Evolutionary conservation across 2,329 filamentous ascomycete genomes (phyloP), one percentile per base, ranked within the genome.

Genomic region (Calonectria honghensis): DNA sequence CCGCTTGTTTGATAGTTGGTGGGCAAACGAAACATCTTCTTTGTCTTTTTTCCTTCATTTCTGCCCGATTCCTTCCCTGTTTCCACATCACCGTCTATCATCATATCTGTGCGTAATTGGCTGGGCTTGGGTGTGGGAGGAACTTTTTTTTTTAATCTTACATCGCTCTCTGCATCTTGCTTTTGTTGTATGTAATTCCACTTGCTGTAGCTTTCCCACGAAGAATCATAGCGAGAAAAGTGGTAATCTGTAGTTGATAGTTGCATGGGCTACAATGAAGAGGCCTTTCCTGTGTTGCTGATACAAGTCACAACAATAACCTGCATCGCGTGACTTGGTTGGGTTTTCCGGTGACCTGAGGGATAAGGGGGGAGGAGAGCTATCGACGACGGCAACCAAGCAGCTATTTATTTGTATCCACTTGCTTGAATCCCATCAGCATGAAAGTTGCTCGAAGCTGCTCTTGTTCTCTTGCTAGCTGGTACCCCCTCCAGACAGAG

Each of bases 1-100:
- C 73, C 68, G 24, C 74, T 77, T 80, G 72, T 80, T 80, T 73
- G 76, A 78, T 80, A 80, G 68, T 77, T 74, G 67, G 70, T 68
- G 37, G 68, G 75, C 73, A 74, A 79, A 79, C 79, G 79, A 76
- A 76, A 67, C 64, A 66, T 73, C 51, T 48, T 73, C 59, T 67
- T 68, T 73, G 75, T 73, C 68, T 31, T 54, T 48, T 48, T n/a
- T 14, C 10, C 31, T 61, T 68, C 48, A 27, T 16, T 29, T 61
- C 24, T 27, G 24, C 24, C 65, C 59, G 72, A 68, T 67, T 65
- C 31, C 57, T 45, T 50, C 39, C 50, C 41, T 59, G 37, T 75
- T 72, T 52, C 68, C 68, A 50, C 68, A 50, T 75, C 70, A 74
- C 78, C 66, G 75, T 45, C 57, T 65, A 35, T 52, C 39, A 41